Percentiles rank a stretch among this genome's conserved stretches.
Evolutionary conservation across 1,284 basidiomycete species (phyloP).

Genomic region (Fomitiporia mediterranea): DNA sequence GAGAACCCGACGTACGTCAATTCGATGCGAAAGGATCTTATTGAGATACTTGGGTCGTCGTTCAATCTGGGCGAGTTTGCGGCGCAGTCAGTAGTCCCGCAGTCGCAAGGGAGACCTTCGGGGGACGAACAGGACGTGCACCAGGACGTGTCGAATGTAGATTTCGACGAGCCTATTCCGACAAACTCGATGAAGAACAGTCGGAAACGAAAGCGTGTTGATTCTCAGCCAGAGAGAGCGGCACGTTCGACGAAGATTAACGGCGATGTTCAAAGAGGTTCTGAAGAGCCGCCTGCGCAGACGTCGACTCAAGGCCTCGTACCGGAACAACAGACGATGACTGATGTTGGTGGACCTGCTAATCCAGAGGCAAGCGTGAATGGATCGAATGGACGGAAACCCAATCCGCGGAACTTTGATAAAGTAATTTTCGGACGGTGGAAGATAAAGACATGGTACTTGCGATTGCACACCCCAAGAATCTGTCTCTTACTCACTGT

Average conservation of each 20-base stretch:
- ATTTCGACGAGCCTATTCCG: not conserved
- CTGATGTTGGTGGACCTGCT: conserved; percentile 16
- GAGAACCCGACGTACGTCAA: too few relatives aligned
- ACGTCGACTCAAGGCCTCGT: not conserved
- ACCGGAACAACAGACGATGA: conserved; percentile 2
- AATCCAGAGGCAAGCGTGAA: conserved; percentile 47
- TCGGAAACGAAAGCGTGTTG: conserved; percentile 1
- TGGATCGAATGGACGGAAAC: conserved; percentile 65
- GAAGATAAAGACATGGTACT: conserved; percentile 77
- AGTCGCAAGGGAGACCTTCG: not conserved
- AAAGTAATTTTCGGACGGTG: conserved; percentile 70
- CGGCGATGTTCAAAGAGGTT: not conserved
- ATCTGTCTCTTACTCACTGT: too few relatives aligned
- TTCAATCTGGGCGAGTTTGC: not conserved
- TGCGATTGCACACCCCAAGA: conserved; percentile 18
- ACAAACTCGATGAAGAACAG: not conserved
- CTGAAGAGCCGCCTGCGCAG: conserved; percentile 2
- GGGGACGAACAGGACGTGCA: not conserved
- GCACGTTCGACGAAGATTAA: not conserved
- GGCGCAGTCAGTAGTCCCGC: not conserved
- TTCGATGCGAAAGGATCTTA: not conserved
- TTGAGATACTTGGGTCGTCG: not conserved
- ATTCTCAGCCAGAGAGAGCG: not conserved
- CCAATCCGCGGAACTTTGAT: conserved; percentile 72
- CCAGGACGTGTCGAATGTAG: not conserved